Conservation (phyloP, 345 rosid species). For the Ricinus communis region DNA sequence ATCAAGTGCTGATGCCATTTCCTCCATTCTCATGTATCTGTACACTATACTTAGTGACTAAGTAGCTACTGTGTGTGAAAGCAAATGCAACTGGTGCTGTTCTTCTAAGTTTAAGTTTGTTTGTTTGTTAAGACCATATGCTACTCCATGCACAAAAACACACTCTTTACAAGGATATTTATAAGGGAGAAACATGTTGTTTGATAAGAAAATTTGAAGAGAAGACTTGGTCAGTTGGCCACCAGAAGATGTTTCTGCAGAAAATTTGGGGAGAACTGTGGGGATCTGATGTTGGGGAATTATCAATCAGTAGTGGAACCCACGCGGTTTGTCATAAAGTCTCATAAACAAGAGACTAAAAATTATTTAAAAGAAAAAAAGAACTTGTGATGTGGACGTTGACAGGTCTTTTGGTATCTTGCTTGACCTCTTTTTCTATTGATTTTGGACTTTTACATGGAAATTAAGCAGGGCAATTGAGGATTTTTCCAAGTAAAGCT, state of each 20-base stretch:
- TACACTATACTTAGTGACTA: neutral
- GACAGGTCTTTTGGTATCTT: constrained; percentile 10
- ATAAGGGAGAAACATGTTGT: constrained; percentile 10
- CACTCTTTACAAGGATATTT: constrained; percentile 8
- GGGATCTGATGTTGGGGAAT: neutral
- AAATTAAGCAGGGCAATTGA: constrained; percentile 18
- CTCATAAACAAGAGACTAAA: neutral
- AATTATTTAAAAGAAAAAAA: too few species aligned
- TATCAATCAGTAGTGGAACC: constrained; percentile 31
- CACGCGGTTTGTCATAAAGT: constrained; percentile 45
- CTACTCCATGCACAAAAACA: neutral
- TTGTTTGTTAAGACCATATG: too few species aligned
- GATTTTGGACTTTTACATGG: constrained; percentile 39
- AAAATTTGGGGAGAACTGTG: too few species aligned
- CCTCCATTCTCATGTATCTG: constrained; percentile 10
- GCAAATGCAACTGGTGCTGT: neutral
- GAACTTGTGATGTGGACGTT: neutral
- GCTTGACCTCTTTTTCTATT: constrained; percentile 17
- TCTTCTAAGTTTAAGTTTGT: too few species aligned
- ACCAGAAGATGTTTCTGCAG: too few species aligned
- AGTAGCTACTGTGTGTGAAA: neutral
- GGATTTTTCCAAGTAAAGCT: neutral
- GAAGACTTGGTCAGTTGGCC: constrained; percentile 17
- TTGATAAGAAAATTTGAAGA: constrained; percentile 4
- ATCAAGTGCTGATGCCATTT: constrained; percentile 37